Evolutionary conservation across 2,329 filamentous ascomycete species (phyloP).

Genomic region (Elsinoe fawcettii): DNA sequence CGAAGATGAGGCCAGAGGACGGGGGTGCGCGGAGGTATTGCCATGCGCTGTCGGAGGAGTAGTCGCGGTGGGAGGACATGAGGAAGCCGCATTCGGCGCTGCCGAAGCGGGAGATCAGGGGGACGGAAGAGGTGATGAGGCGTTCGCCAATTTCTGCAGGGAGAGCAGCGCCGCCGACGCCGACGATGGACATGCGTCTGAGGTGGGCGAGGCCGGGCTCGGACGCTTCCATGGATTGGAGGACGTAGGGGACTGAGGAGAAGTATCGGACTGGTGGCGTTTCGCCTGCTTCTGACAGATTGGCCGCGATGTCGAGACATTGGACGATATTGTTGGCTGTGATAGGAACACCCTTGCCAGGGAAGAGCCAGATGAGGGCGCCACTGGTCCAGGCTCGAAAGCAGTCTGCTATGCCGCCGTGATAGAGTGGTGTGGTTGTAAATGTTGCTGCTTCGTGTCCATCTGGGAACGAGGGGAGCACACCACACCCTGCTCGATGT

Average conservation of each 20-base stretch:
- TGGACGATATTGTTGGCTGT: constrained; percentile 47
- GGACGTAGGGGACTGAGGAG: constrained; percentile 53
- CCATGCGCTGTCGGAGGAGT: constrained; percentile 49
- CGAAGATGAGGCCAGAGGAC: neutral
- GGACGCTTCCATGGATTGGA: constrained; percentile 46
- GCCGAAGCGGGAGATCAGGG: constrained; percentile 55
- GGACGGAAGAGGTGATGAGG: constrained; percentile 45
- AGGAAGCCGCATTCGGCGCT: constrained; percentile 61
- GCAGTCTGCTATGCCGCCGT: constrained; percentile 57
- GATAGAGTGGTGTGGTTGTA: constrained; percentile 58
- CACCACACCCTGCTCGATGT: constrained; percentile 48
- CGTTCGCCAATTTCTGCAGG: constrained; percentile 45
- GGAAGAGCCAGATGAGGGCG: constrained; percentile 56
- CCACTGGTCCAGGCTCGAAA: constrained; percentile 55
- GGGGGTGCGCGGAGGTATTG: constrained; percentile 44
- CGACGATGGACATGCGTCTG: constrained; percentile 51
- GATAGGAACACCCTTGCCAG: constrained; percentile 48
- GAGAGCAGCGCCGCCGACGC: constrained; percentile 56
- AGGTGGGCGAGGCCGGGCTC: constrained; percentile 37
- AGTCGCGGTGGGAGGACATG: constrained; percentile 54
- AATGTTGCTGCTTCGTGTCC: constrained; percentile 44
- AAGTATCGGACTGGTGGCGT: constrained; percentile 47
- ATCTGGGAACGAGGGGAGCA: constrained; percentile 42
- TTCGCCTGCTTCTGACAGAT: constrained; percentile 18
- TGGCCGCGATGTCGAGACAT: constrained; percentile 38